Conservation (phyloP, 2,329 filamentous ascomycete genomes). For the Aspergillus texensis region DNA sequence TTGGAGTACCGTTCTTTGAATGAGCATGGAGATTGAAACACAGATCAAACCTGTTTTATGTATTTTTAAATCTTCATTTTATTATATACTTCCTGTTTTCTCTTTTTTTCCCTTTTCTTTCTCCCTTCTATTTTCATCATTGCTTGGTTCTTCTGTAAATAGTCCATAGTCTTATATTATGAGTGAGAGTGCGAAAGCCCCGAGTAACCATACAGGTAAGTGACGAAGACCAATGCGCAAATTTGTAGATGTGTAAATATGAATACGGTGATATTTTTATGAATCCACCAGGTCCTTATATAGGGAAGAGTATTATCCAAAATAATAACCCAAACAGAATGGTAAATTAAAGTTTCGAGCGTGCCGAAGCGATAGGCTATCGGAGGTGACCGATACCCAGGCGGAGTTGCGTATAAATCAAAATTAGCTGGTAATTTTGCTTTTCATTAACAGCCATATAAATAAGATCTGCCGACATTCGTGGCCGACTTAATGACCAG, state of each 20-base stretch:
- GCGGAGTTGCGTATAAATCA: not conserved
- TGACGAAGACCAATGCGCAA: not conserved
- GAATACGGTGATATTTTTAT: too few species aligned
- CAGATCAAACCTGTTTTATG: not conserved
- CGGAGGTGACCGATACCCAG: slow-evolving; percentile 21
- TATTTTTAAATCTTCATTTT: not conserved
- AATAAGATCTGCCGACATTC: slow-evolving; percentile 9
- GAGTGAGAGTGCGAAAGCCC: not conserved
- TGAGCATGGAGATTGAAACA: not conserved
- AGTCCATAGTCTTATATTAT: not conserved
- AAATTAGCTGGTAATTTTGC: not conserved
- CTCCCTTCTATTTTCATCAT: too few species aligned
- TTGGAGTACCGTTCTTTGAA: not conserved
- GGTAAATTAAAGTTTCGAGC: not conserved
- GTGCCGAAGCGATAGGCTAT: slow-evolving; percentile 10
- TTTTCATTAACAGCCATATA: not conserved
- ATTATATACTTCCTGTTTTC: not conserved
- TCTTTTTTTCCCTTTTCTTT: not conserved
- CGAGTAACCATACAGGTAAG: not conserved
- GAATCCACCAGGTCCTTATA: not conserved
- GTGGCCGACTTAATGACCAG: slow-evolving; percentile 7
- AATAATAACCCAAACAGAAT: not conserved
- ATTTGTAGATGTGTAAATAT: too few species aligned
- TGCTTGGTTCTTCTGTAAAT: too few species aligned
- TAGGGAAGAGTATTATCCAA: not conserved